A percentile compares a stretch with the other conserved stretches of the same genome.
phyloP scores from a whole-genome alignment of 2,329 filamentous ascomycete species.

The Ophiostoma pallidulum region DNA sequence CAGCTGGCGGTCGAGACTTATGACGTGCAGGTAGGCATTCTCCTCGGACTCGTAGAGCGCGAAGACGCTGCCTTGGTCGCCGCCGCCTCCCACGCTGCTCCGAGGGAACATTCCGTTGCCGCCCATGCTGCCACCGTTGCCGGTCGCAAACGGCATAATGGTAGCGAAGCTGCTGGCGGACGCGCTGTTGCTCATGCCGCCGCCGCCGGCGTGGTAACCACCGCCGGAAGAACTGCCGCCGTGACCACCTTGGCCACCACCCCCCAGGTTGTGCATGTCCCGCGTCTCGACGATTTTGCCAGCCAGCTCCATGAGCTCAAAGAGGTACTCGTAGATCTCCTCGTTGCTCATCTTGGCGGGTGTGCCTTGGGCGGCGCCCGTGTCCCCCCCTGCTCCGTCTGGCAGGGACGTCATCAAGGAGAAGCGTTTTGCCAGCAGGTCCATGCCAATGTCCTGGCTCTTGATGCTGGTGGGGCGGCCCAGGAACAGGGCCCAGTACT shows the following conservation, averaged over 20 bases:
- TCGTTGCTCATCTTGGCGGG: slow-evolving; percentile 16
- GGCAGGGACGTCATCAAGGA: slow-evolving; percentile 29
- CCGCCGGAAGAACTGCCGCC: no score
- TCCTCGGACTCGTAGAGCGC: slow-evolving; percentile 29
- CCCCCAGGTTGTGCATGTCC: slow-evolving; percentile 25
- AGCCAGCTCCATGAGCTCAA: slow-evolving; percentile 47
- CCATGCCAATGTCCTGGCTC: slow-evolving; percentile 39
- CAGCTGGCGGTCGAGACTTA: slow-evolving; percentile 42
- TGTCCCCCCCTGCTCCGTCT: slow-evolving; percentile 18
- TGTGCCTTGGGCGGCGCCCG: slow-evolving; percentile 18
- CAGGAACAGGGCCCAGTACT: slow-evolving; percentile 46
- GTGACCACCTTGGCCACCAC: neutral
- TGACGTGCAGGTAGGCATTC: slow-evolving; percentile 39
- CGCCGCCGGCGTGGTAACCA: neutral
- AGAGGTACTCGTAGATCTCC: slow-evolving; percentile 41
- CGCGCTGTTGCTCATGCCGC: neutral
- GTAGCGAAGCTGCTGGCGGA: slow-evolving; percentile 2
- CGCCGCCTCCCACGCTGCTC: no score
- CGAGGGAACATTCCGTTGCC: no score
- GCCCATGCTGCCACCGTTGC: neutral
- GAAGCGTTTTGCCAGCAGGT: slow-evolving; percentile 36
- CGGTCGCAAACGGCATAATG: slow-evolving; percentile 4
- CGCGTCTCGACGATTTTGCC: slow-evolving; percentile 40
- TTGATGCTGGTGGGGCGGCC: slow-evolving; percentile 46
- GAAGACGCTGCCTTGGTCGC: slow-evolving; percentile 23